Conservation (phyloP, 345 rosid species). For the Camelina neglecta region DNA sequence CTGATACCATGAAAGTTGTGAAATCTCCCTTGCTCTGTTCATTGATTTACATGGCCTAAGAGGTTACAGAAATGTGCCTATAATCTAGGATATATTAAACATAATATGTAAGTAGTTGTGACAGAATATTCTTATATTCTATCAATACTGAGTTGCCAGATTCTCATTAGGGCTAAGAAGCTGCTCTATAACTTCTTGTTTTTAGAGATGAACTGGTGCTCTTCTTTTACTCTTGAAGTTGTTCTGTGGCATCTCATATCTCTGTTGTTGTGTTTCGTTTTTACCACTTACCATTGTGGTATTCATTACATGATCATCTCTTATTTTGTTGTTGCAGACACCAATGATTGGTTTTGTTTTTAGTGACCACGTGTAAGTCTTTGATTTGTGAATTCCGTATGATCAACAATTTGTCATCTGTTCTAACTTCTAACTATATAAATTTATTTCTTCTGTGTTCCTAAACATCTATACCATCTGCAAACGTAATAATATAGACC, state of each 20-base stretch:
- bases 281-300: not conserved
- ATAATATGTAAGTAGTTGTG: too few relatives aligned
- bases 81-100: too few relatives aligned
- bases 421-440: not conserved
- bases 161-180: not conserved
- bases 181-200: conserved; percentile 7
- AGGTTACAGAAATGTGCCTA: too few relatives aligned
- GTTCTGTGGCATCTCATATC: not conserved
- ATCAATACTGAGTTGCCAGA: not conserved
- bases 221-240: not conserved
- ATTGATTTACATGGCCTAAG: too few relatives aligned
- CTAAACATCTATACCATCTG: too few relatives aligned
- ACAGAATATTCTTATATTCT: too few relatives aligned
- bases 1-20: too few relatives aligned
- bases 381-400: not conserved
- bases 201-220: not conserved
- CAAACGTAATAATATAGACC: too few relatives aligned
- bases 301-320: conserved; percentile 1
- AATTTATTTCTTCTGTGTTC: not conserved
- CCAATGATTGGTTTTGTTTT: conserved; percentile 42
- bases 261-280: not conserved
- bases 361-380: not conserved
- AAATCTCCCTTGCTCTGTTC: too few relatives aligned
- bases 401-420: not conserved
- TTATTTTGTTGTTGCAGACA: conserved; percentile 56